A percentile compares a stretch with the other conserved stretches of the same genome.
phyloP scores from a whole-genome alignment of 306 rosid genomes.

The Spatholobus suberectus region DNA sequence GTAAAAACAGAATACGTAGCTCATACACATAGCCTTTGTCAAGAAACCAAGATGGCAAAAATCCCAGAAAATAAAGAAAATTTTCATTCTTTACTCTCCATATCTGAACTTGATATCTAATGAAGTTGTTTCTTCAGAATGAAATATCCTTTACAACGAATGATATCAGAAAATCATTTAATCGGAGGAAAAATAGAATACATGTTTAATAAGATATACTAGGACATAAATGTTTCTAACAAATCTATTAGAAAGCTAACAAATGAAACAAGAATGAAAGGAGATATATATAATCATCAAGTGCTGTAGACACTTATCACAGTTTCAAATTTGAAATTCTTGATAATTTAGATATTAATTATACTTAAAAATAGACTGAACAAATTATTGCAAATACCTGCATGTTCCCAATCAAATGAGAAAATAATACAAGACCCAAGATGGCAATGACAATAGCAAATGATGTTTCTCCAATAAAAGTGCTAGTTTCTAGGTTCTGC shows the following conservation, averaged over 20 bases:
- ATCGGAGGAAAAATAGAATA: neutral
- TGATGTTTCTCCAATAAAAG: conserved; percentile 91
- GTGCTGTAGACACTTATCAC: neutral
- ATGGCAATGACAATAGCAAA: conserved; percentile 95
- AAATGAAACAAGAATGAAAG: conserved; percentile 1
- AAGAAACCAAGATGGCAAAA: neutral
- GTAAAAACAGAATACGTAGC: neutral
- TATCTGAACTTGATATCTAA: neutral
- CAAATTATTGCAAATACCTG: conserved; percentile 66
- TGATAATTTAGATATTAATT: conserved; percentile 3
- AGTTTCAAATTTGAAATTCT: conserved; percentile 15
- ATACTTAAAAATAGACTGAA: neutral
- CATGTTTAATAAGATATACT: conserved; percentile 20
- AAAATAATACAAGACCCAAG: conserved; percentile 91
- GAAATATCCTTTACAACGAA: neutral
- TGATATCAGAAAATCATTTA: neutral
- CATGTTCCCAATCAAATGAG: conserved; percentile 98
- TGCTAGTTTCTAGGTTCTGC: conserved; percentile 84
- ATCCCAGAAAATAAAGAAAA: neutral
- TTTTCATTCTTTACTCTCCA: neutral
- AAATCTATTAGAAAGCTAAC: neutral
- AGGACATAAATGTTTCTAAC: conserved; percentile 18
- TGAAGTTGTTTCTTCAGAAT: neutral
- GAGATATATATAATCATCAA: neutral
- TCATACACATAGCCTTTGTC: neutral